phyloP scores from a whole-genome alignment of 2,329 filamentous ascomycete genomes.

The Stromatinia cepivora region DNA sequence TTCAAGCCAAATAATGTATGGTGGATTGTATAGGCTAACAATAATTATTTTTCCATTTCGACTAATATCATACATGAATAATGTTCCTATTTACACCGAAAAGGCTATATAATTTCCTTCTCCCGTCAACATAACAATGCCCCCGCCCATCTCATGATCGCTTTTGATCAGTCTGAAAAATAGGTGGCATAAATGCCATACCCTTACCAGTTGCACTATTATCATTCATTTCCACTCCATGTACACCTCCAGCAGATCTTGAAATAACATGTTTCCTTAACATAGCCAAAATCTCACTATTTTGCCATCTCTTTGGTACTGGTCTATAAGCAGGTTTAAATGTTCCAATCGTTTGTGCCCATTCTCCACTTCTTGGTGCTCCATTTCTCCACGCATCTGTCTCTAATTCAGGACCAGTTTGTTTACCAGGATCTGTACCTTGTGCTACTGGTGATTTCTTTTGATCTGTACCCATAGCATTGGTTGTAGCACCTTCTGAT shows the following conservation, averaged over 20 bases:
- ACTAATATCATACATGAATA: conserved; percentile 11
- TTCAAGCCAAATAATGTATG: not conserved
- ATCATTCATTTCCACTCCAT: conserved; percentile 31
- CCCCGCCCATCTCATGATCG: not conserved
- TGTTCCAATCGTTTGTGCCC: conserved; percentile 93
- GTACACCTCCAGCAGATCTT: conserved; percentile 61
- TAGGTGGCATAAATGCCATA: conserved; percentile 43
- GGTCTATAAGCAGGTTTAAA: conserved; percentile 93
- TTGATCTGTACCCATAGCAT: conserved; percentile 19
- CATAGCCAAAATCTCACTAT: conserved; percentile 75
- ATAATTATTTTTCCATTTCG: not conserved
- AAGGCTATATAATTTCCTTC: not conserved
- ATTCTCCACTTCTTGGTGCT: conserved; percentile 66
- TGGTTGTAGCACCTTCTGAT: conserved; percentile 25
- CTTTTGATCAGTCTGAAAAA: conserved; percentile 37
- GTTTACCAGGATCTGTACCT: conserved; percentile 29
- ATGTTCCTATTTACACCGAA: not conserved
- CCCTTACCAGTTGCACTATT: conserved; percentile 36
- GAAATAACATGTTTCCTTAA: conserved; percentile 78
- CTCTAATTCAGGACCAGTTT: conserved; percentile 33
- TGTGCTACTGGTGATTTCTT: conserved; percentile 29
- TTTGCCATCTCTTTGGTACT: conserved; percentile 81
- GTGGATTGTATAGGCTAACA: not conserved
- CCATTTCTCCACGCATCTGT: conserved; percentile 41
- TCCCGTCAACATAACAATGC: not conserved